Evolutionary conservation across 768 basidiomycete genomes (phyloP).

Genomic region (Sutorius australiensis): DNA sequence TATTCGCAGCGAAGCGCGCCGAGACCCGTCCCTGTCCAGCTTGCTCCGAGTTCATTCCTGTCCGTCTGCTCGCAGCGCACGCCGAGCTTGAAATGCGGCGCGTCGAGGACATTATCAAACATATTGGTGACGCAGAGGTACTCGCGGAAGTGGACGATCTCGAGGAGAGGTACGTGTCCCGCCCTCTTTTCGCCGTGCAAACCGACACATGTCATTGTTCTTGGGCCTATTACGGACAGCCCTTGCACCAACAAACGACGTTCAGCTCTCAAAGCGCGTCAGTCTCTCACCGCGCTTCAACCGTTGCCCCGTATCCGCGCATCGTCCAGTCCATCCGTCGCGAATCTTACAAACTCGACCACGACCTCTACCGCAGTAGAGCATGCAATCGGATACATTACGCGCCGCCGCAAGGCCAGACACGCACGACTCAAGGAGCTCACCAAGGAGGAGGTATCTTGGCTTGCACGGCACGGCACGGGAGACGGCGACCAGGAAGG

Average conservation of each 20-base stretch:
- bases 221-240: conserved; percentile 24
- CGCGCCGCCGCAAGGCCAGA: conserved; percentile 66
- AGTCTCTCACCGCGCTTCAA: conserved; percentile 32
- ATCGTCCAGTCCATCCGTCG: conserved; percentile 12
- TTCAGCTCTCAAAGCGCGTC: conserved; percentile 44
- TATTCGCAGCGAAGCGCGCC: conserved; percentile 57
- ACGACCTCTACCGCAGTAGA: conserved; percentile 34
- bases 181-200: not conserved
- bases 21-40: conserved; percentile 75
- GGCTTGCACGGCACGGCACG: conserved; percentile 13
- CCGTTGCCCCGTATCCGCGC: conserved; percentile 25
- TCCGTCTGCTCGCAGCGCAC: conserved; percentile 66
- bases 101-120: conserved; percentile 61
- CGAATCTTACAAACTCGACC: conserved; percentile 17
- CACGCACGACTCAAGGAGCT: conserved; percentile 65
- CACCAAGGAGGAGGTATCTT: conserved; percentile 54
- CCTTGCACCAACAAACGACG: conserved; percentile 30
- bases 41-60: conserved; percentile 67
- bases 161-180: conserved; percentile 48
- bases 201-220: conserved; percentile 33
- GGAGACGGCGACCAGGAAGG: conserved; percentile 33
- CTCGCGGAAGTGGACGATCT: conserved; percentile 46
- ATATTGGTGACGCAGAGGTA: conserved; percentile 59
- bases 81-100: conserved; percentile 63
- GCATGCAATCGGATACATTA: conserved; percentile 60